phyloP scores from a whole-genome alignment of 2,329 filamentous ascomycete species.

The Pseudogymnoascus sp. region DNA sequence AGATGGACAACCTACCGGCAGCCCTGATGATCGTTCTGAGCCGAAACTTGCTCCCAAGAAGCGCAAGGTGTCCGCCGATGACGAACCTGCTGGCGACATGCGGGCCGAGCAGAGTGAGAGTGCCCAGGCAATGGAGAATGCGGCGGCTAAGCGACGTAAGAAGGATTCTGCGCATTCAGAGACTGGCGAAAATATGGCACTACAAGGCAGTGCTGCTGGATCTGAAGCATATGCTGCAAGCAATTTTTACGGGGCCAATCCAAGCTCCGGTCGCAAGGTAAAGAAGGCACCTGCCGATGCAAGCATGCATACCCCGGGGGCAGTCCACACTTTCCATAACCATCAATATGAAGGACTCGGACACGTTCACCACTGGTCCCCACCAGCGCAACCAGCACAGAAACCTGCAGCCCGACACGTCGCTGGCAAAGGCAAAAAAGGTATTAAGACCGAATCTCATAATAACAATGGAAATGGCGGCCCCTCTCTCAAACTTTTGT shows the following conservation, averaged over 20 bases:
- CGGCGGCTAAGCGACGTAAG: neutral
- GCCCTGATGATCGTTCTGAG: neutral
- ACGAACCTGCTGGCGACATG: neutral
- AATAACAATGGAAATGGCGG: neutral
- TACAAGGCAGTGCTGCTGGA: neutral
- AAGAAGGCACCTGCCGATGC: neutral
- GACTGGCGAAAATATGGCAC: neutral
- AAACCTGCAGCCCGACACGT: neutral
- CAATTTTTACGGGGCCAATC: neutral
- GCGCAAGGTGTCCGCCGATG: neutral
- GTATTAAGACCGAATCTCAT: neutral
- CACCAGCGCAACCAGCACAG: neutral
- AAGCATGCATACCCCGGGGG: neutral
- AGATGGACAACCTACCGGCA: neutral
- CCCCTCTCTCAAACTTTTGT: neutral
- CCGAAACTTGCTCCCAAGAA: slow-evolving; percentile 1
- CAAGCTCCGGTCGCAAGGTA: neutral
- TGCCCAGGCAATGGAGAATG: neutral
- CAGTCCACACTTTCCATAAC: neutral
- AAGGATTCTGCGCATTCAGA: neutral
- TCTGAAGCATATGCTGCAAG: neutral
- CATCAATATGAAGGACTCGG: neutral
- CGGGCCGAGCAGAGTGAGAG: neutral
- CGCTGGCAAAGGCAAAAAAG: slow-evolving; percentile 1
- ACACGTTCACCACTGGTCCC: neutral